Evolutionary conservation across 2,329 filamentous ascomycete genomes (phyloP), one percentile per base, ranked within the genome.

Genomic region (Fusarium sp.): DNA sequence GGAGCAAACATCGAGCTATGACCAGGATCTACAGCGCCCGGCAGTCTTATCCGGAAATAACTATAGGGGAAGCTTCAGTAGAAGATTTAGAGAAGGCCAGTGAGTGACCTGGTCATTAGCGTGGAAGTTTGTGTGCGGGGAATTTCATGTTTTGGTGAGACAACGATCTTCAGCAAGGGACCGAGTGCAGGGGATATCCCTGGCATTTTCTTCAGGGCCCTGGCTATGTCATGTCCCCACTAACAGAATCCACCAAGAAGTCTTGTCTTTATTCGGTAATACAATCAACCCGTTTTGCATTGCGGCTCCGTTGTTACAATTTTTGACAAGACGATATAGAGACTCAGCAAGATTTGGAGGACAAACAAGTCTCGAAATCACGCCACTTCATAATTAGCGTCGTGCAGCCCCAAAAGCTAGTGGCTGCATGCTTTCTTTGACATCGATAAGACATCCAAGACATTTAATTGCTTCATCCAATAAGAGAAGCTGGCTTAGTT

Each of bases 141-240:
- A 60, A 41, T 64, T 49, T 37, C 52, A 38, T 49, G 30, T 26
- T 53, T 53, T 64, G 67, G 46, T 62, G 69, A 66, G 64, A 72
- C 56, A 67, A 56, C 45, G 65, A 69, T 69, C 67, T 65, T 61
- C 65, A 40, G 3, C 67, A 69, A 57, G 65, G 60, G 42, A 38
- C 37, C n/a, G n/a, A 20, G 37, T n/a, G 6, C 44, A 62, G 54
- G 59, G 59, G 10, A 8, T 2, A 48, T 6, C 59, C 42, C 37
- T 49, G 54, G n/a, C 33, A 57, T n/a, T 23, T n/a, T 38, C n/a
- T 52, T 14, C 44, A 38, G 23, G 11, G 9, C 49, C 35, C 15
- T 40, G 15, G 32, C 13, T 33, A n/a, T 18, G 26, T 40, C 26
- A 20, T 45, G 38, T 23, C 44, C 7, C 23, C 32, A 35, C 44